Evolutionary conservation across 352 stramenopile species (phyloP).

Genomic region (Blastocystis sp.): DNA sequence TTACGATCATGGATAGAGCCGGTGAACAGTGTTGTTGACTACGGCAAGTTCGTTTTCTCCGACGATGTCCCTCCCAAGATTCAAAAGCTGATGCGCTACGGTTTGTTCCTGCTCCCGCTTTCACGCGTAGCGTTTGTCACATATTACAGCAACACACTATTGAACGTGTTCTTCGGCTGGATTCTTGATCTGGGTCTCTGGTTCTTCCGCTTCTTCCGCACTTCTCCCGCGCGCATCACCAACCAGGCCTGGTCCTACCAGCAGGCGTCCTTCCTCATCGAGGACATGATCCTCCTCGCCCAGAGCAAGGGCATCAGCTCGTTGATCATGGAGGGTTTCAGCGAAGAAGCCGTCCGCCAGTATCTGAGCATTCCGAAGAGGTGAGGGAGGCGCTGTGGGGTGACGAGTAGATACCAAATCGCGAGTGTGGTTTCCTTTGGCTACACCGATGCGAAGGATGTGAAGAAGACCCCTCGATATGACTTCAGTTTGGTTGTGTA

Average conservation of each 20-base stretch:
- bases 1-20: constrained; percentile 7
- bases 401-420: constrained; percentile 47
- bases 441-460: constrained; percentile 5
- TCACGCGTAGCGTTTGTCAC: background rate
- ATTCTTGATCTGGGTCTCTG: constrained; percentile 40
- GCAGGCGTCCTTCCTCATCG: constrained; percentile 50
- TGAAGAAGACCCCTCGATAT: constrained; percentile 33
- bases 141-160: constrained; percentile 39
- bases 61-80: background rate
- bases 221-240: constrained; percentile 13
- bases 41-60: constrained; percentile 30
- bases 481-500: background rate
- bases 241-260: constrained; percentile 55
- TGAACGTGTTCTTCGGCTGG: constrained; percentile 54
- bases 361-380: constrained; percentile 35
- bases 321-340: constrained; percentile 67
- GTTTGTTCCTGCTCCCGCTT: background rate
- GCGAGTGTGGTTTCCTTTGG: constrained; percentile 56
- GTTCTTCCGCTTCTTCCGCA: constrained; percentile 17
- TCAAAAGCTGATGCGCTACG: constrained; percentile 24
- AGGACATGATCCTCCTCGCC: constrained; percentile 45
- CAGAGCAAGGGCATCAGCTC: constrained; percentile 63
- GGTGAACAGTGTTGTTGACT: background rate
- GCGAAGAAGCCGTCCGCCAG: constrained; percentile 18
- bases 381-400: background rate